Evolutionary conservation across 768 basidiomycete species (phyloP).

Genomic region (Ramaria rubella): DNA sequence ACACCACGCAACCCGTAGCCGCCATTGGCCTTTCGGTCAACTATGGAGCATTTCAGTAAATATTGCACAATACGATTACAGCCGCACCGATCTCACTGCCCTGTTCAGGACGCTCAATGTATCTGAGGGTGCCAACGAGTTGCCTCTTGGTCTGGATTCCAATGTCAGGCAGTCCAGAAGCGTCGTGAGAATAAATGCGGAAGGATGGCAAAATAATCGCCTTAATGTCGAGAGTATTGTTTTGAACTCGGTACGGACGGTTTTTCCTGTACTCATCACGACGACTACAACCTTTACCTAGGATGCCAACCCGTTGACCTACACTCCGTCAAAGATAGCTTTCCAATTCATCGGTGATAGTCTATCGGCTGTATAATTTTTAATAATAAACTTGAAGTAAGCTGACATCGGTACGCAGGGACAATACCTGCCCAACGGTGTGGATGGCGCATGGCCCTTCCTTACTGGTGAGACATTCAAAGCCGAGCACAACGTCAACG

Average conservation of each 20-base stretch:
- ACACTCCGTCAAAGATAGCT: conserved; percentile 36
- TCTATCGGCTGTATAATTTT: conserved; percentile 38
- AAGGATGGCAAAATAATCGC: conserved; percentile 56
- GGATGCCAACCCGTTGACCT: conserved; percentile 42
- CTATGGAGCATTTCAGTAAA: conserved; percentile 34
- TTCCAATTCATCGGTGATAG: conserved; percentile 59
- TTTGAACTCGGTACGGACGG: conserved; percentile 34
- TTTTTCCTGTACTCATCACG: not conserved
- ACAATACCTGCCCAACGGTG: conserved; percentile 46
- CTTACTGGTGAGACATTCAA: conserved; percentile 39
- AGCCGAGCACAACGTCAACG: conserved; percentile 44
- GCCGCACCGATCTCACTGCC: not conserved
- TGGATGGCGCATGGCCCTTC: conserved; percentile 54
- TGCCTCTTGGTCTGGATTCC: conserved; percentile 27
- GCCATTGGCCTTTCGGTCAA: conserved; percentile 44
- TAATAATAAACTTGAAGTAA: conserved; percentile 5
- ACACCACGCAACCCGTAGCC: conserved; percentile 42
- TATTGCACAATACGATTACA: not conserved
- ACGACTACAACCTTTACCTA: conserved; percentile 13
- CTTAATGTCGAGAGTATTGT: conserved; percentile 44
- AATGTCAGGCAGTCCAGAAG: conserved; percentile 13
- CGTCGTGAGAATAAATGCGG: conserved; percentile 42
- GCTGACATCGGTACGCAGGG: too few species aligned
- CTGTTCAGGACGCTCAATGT: conserved; percentile 34
- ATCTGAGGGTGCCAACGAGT: conserved; percentile 38